Conservation (phyloP, 202 grass and related monocot species). For the Saccharum hybrid region DNA sequence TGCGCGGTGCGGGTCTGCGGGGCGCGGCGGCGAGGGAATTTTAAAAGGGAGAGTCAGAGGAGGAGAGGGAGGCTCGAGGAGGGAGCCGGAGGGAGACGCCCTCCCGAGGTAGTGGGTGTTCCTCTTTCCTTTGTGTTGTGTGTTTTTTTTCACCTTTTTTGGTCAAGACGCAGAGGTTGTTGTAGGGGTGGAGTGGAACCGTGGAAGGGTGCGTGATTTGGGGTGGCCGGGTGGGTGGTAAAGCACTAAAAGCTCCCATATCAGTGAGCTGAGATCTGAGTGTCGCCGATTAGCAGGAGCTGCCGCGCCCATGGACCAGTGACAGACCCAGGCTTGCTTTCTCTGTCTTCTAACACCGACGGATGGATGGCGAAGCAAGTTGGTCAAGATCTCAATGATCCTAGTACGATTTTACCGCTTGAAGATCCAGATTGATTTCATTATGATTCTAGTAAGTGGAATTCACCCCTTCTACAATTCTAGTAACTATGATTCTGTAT, state of each 20-base stretch:
- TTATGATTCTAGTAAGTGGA: too few relatives aligned
- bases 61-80: conserved; percentile 18
- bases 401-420: background rate
- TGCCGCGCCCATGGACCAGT: background rate
- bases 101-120: too few relatives aligned
- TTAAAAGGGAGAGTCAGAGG: conserved; percentile 25
- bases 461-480: too few relatives aligned
- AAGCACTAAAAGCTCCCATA: background rate
- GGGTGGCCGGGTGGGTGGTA: conserved; percentile 8
- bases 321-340: background rate
- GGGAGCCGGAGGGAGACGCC: background rate
- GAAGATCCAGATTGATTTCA: background rate
- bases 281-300: background rate
- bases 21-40: conserved; percentile 39
- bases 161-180: too few relatives aligned
- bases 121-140: too few relatives aligned
- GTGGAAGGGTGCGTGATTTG: conserved; percentile 19
- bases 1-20: background rate
- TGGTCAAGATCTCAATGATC: background rate
- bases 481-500: too few relatives aligned
- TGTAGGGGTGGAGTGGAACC: too few relatives aligned
- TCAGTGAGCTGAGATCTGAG: conserved; percentile 9
- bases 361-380: background rate
- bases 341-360: background rate
- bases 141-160: too few relatives aligned